Percentiles rank a stretch among this genome's conserved stretches.
Evolutionary conservation across 2,329 filamentous ascomycete species (phyloP).

Genomic region (Pseudogymnoascus pannorum): DNA sequence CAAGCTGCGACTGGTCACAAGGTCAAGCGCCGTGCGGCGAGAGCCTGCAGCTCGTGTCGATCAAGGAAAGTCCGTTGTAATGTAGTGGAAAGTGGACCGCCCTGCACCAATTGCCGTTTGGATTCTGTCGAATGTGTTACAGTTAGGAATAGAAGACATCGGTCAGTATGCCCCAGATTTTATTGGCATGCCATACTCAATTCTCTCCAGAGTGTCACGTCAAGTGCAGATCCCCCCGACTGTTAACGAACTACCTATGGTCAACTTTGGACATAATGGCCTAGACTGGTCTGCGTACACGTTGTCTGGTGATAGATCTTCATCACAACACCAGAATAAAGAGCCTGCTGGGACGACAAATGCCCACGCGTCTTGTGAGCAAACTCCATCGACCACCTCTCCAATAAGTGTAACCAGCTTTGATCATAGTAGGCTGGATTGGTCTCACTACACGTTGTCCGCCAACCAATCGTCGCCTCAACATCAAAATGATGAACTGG

Average conservation of each 20-base stretch:
- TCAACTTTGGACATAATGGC: not conserved
- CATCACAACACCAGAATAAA: not conserved
- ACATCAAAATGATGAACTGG: not conserved
- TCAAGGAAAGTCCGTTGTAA: not conserved
- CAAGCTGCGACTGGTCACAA: not conserved
- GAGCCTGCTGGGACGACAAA: not conserved
- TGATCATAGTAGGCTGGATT: not conserved
- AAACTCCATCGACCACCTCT: not conserved
- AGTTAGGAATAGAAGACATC: not conserved
- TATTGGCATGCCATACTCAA: not conserved
- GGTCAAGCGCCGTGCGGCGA: not conserved
- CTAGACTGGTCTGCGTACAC: not conserved
- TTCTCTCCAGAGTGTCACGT: not conserved
- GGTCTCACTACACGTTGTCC: not conserved
- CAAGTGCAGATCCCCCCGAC: not conserved
- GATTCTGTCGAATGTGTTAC: not conserved
- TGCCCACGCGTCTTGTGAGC: not conserved
- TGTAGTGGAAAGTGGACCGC: not conserved
- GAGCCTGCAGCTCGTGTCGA: not conserved
- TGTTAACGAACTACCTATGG: not conserved
- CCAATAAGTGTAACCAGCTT: not conserved
- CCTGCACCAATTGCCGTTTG: not conserved
- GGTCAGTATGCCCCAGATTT: not conserved
- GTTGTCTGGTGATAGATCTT: not conserved
- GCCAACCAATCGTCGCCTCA: not conserved